Conservation (phyloP, 2,329 filamentous ascomycete species). For the Ambrosiella cleistominuta region DNA sequence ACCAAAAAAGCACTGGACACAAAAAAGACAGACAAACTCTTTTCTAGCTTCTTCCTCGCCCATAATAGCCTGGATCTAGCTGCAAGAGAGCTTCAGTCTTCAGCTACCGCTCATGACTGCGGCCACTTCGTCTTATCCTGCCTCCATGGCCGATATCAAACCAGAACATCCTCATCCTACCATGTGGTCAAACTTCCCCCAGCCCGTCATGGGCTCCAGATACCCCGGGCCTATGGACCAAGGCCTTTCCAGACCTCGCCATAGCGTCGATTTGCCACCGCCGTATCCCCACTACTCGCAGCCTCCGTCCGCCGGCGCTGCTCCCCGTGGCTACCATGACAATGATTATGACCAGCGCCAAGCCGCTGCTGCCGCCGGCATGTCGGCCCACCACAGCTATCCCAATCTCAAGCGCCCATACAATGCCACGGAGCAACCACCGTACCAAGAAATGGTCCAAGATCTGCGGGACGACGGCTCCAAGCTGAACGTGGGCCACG, state of each 20-base stretch:
- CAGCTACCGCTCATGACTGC: constrained; percentile 8
- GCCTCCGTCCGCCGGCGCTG: constrained; percentile 1
- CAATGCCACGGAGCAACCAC: constrained; percentile 31
- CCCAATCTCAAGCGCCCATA: constrained; percentile 40
- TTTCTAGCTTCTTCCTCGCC: background rate
- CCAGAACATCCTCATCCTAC: constrained; percentile 38
- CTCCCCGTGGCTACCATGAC: constrained; percentile 6
- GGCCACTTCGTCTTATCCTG: constrained; percentile 10
- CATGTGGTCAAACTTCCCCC: constrained; percentile 41
- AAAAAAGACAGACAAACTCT: background rate
- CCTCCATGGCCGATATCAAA: constrained; percentile 43
- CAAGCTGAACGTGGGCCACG: constrained; percentile 39
- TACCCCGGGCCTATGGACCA: constrained; percentile 31
- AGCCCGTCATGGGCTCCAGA: constrained; percentile 33
- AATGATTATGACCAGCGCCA: constrained; percentile 39
- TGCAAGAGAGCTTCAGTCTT: background rate
- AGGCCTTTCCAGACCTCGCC: constrained; percentile 25
- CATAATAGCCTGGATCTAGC: background rate
- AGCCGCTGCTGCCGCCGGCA: constrained; percentile 27
- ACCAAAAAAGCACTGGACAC: background rate
- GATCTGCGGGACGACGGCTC: constrained; percentile 41
- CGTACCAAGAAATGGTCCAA: constrained; percentile 44
- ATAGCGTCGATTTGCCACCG: constrained; percentile 23
- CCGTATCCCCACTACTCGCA: constrained; percentile 28
- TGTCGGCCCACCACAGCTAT: constrained; percentile 31